Conservation (phyloP, 192 early-diverging fungal genomes). For the Linderina pennispora region DNA sequence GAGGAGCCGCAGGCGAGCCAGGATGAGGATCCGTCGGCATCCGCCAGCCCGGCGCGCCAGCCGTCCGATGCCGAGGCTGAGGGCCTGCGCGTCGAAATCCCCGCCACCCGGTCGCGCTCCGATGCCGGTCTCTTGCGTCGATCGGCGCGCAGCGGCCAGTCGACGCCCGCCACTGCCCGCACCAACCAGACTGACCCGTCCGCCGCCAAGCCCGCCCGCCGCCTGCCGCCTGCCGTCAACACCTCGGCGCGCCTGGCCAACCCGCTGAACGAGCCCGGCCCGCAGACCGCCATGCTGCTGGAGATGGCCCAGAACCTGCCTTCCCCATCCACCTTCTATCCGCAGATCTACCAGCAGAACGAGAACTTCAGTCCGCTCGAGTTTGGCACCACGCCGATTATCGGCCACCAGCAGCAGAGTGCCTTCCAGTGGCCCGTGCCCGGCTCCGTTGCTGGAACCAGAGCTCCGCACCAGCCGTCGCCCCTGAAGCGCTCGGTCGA, state of each 20-base stretch:
- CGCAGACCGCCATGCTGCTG: conserved; percentile 59
- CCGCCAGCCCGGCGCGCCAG: neutral
- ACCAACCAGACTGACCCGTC: neutral
- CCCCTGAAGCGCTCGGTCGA: conserved; percentile 38
- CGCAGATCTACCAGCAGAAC: conserved; percentile 64
- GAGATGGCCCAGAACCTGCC: conserved; percentile 62
- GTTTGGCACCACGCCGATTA: conserved; percentile 67
- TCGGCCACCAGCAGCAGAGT: conserved; percentile 48
- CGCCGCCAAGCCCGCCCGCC: neutral
- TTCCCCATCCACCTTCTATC: conserved; percentile 70
- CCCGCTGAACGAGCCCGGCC: conserved; percentile 53
- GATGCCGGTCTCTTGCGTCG: too few species aligned
- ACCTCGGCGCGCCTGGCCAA: conserved; percentile 18
- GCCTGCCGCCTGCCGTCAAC: conserved; percentile 42
- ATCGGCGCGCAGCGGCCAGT: conserved; percentile 6
- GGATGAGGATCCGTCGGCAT: neutral
- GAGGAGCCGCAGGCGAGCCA: conserved; percentile 1
- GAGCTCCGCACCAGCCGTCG: conserved; percentile 40
- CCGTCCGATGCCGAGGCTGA: neutral
- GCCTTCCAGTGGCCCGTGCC: conserved; percentile 70
- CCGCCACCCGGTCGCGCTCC: conserved; percentile 8
- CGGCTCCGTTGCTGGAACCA: neutral
- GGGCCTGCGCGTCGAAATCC: conserved; percentile 33
- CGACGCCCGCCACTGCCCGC: conserved; percentile 3
- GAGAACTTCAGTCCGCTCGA: conserved; percentile 73